Percentiles rank a stretch among this genome's conserved stretches.
Conservation (phyloP, 1,139 yeast species). For the Kodamaea sp. region DNA sequence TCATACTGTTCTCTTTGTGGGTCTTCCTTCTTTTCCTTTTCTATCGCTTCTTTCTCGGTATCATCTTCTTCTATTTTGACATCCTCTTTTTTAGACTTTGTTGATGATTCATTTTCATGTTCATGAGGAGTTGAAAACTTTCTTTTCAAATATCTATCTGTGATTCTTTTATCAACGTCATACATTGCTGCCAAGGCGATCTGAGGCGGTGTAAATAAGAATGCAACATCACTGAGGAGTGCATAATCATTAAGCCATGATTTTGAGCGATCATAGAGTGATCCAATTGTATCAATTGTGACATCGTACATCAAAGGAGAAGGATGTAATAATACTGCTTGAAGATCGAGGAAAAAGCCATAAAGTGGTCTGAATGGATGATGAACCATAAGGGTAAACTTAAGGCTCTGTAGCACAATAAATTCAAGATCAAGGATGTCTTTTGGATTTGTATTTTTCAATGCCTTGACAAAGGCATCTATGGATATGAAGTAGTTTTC, state of each 20-base stretch:
- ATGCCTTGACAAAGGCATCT: conserved; percentile 68
- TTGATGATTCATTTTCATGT: conserved; percentile 3
- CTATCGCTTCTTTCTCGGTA: conserved; percentile 9
- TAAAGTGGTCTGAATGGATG: conserved; percentile 86
- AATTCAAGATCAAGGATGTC: conserved; percentile 79
- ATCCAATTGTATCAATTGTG: conserved; percentile 44
- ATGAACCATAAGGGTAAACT: conserved; percentile 79
- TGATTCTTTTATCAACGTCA: conserved; percentile 58
- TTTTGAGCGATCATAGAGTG: conserved; percentile 66
- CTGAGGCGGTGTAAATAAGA: conserved; percentile 88
- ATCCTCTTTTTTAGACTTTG: conserved; percentile 10
- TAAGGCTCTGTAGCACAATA: conserved; percentile 63
- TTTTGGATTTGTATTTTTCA: conserved; percentile 62
- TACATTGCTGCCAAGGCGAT: conserved; percentile 85
- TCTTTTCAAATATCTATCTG: conserved; percentile 60
- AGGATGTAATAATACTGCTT: conserved; percentile 51
- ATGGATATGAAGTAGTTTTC: conserved; percentile 88
- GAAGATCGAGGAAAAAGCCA: conserved; percentile 88
- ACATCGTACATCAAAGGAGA: conserved; percentile 35
- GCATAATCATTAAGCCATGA: conserved; percentile 58
- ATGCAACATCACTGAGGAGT: conserved; percentile 69
- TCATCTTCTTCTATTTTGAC: conserved; percentile 12
- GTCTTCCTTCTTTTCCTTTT: conserved; percentile 6
- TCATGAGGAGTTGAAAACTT: conserved; percentile 39
- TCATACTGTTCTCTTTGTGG: conserved; percentile 33